Evolutionary conservation across 441 rosid species (phyloP), one percentile per base, ranked within the genome.

Genomic region (Breynia disticha): DNA sequence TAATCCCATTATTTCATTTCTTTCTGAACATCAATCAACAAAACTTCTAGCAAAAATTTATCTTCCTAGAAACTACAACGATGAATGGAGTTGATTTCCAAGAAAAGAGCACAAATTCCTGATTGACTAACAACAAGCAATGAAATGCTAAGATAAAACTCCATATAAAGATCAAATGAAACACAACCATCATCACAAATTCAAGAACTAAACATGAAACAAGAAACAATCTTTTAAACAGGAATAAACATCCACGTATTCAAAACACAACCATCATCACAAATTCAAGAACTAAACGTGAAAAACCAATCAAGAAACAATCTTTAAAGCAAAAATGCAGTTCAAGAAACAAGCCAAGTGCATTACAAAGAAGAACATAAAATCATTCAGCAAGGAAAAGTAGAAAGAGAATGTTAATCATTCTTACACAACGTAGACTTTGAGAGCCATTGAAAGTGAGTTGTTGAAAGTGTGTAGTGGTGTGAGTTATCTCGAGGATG

Each of bases 361-460:
- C n/a, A 58, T 15, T 44, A 47, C 50, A 62, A 49, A 52, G 49
- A 15, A 16, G 21, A 42, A 48, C 5, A 41, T n/a, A n/a, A 6
- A 11, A 47, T n/a, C n/a, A n/a, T n/a, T n/a, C n/a, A 57, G 11
- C 19, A 46, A 52, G 50, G 32, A 3, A 17, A 18, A 52, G n/a
- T 50, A 37, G 51, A 45, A 28, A 59, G 60, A 42, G 56, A 42
- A 11, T 16, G 18, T 45, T 37, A 57, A n/a, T n/a, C n/a, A n/a
- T 48, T 56, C 85, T 71, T 67, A 81, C 93, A 81, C 77, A 50
- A 84, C 64, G 55, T 78, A 79, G 57, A 84, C 59, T 71, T 79
- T 82, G 44, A 75, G 19, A 19, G 79, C 88, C 93, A 81, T 84
- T 63, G 75, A 44, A 14, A 5, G 66, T n/a, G 38, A 52, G 3